A percentile compares a stretch with the other conserved stretches of the same genome.
phyloP scores from a whole-genome alignment of 345 rosid genomes.

The Dovyalis caffra region DNA sequence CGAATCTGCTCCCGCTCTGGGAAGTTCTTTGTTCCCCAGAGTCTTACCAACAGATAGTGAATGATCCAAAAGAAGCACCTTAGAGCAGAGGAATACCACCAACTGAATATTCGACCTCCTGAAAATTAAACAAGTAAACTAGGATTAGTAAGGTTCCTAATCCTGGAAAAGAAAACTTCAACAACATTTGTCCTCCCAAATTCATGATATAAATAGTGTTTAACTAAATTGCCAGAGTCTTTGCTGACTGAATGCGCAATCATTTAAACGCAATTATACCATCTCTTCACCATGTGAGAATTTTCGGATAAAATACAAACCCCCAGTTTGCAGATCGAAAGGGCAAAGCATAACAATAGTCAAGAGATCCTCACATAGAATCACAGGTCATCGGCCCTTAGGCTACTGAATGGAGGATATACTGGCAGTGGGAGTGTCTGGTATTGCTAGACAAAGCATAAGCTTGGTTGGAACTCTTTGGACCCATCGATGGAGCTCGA shows the following conservation, averaged over 20 bases:
- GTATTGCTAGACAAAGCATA: not conserved
- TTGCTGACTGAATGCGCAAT: not conserved
- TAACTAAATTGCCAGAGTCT: not conserved
- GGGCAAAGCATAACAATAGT: not conserved
- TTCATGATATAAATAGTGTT: not conserved
- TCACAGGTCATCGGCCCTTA: not conserved
- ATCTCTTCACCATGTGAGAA: not conserved
- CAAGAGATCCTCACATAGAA: too few relatives aligned
- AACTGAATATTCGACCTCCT: constrained; percentile 95
- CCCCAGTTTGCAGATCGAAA: not conserved
- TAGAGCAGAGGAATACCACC: constrained; percentile 64
- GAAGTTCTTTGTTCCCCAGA: not conserved
- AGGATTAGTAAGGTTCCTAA: not conserved
- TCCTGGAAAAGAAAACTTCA: not conserved
- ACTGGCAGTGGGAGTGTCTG: not conserved
- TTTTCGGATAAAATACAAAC: not conserved
- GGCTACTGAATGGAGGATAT: not conserved
- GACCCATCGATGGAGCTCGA: not conserved
- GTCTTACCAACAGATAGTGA: not conserved
- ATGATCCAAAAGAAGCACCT: not conserved
- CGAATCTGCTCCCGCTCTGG: not conserved
- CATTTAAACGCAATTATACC: not conserved
- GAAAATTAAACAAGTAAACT: constrained; percentile 26
- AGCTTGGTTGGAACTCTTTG: not conserved
- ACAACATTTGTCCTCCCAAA: not conserved